Conservation (phyloP, 805 yeast species). For the Yamadazyma insecticola region DNA sequence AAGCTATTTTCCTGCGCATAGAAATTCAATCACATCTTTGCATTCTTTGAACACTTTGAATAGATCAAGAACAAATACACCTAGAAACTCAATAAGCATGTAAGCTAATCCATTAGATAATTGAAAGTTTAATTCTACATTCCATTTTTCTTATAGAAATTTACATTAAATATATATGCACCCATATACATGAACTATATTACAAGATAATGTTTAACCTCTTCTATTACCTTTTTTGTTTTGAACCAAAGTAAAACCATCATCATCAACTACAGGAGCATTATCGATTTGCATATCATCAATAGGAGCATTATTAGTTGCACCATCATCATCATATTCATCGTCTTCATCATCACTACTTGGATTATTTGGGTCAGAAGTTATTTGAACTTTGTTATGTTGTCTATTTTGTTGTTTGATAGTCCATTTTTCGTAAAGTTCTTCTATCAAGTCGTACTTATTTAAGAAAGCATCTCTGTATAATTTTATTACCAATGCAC, state of each 20-base stretch:
- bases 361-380: conserved; percentile 62
- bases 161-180: no score
- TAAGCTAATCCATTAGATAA: no score
- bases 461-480: conserved; percentile 60
- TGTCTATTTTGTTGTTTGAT: conserved; percentile 40
- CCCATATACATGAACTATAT: no score
- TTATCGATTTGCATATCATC: conserved; percentile 34
- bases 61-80: conserved; percentile 30
- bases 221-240: conserved; percentile 48
- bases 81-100: conserved; percentile 30
- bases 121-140: no score
- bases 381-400: conserved; percentile 38
- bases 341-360: conserved; percentile 49
- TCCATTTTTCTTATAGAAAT: no score
- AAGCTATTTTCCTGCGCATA: conserved; percentile 8
- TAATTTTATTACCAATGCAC: conserved; percentile 56
- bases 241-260: conserved; percentile 88
- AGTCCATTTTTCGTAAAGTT: conserved; percentile 55
- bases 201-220: conserved; percentile 3
- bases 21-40: conserved; percentile 29
- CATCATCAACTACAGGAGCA: conserved; percentile 83
- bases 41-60: conserved; percentile 39
- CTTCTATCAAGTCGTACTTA: conserved; percentile 54
- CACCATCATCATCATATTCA: conserved; percentile 27
- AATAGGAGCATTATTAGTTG: conserved; percentile 9